Evolutionary conservation across 2,329 filamentous ascomycete species (phyloP).

Genomic region (Claviceps pusilla): DNA sequence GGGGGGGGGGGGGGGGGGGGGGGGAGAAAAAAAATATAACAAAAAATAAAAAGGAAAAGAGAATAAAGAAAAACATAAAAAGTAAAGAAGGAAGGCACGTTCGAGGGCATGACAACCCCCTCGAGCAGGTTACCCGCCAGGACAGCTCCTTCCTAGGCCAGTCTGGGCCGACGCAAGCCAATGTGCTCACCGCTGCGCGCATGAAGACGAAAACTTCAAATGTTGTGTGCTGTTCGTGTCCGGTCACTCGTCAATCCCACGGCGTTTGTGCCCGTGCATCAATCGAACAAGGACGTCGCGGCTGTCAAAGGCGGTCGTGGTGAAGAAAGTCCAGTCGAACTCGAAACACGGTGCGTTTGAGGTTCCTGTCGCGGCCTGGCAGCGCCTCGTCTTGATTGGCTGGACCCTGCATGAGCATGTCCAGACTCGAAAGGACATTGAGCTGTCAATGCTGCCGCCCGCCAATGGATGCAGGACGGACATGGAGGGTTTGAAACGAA

Average conservation of each 20-base stretch:
- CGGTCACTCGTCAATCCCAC: no score
- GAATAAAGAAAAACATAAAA: neutral
- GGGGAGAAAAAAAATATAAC: no score
- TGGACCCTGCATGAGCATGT: neutral
- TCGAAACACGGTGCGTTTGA: conserved; percentile 6
- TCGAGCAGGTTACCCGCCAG: neutral
- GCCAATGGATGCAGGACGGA: no score
- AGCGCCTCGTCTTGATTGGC: neutral
- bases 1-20: no score
- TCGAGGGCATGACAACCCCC: neutral
- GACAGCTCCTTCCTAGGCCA: neutral
- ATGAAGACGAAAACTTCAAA: neutral
- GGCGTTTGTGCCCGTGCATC: no score
- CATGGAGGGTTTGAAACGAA: no score
- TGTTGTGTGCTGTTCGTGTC: no score
- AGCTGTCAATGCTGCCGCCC: no score
- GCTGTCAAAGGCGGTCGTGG: neutral
- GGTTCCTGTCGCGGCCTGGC: neutral
- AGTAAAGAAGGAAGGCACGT: neutral
- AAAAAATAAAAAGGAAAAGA: neutral
- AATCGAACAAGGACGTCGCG: neutral
- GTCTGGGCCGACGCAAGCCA: neutral
- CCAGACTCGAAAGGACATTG: no score
- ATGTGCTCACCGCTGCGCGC: neutral
- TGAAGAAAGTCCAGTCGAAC: neutral